phyloP scores from a whole-genome alignment of 257 asterid species.

The Henckelia pumila region DNA sequence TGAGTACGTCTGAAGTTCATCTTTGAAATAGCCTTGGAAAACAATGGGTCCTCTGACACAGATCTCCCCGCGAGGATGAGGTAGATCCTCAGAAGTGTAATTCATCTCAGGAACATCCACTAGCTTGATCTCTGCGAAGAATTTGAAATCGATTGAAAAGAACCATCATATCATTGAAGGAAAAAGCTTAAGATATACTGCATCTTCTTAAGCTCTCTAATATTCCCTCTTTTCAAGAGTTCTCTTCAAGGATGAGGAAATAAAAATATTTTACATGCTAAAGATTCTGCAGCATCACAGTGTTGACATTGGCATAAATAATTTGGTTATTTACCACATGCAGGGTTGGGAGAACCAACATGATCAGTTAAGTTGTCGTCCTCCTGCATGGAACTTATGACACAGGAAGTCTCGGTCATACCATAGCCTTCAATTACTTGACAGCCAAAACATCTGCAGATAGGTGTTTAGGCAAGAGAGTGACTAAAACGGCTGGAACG shows the following conservation, averaged over 20 bases:
- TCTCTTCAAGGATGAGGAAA: not conserved
- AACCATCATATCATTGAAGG: slow-evolving; percentile 3
- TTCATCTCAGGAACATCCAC: slow-evolving; percentile 98
- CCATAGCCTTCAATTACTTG: slow-evolving; percentile 88
- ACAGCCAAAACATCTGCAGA: slow-evolving; percentile 85
- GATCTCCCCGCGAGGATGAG: slow-evolving; percentile 97
- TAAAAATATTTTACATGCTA: too few species aligned
- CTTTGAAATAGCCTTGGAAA: slow-evolving; percentile 89
- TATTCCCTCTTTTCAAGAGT: slow-evolving; percentile 9
- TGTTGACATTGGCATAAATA: not conserved
- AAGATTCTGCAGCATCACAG: not conserved
- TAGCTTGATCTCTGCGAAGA: slow-evolving; percentile 71
- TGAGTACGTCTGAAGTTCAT: slow-evolving; percentile 75
- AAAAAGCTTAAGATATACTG: not conserved
- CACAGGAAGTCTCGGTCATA: slow-evolving; percentile 97
- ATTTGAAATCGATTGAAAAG: slow-evolving; percentile 16
- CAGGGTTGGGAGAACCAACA: slow-evolving; percentile 92
- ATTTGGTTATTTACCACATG: slow-evolving; percentile 68
- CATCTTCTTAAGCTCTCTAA: not conserved
- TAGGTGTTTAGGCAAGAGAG: slow-evolving; percentile 21
- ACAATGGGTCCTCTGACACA: slow-evolving; percentile 89
- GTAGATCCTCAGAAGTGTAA: slow-evolving; percentile 88
- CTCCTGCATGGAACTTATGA: slow-evolving; percentile 75
- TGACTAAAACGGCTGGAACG: slow-evolving; percentile 15
- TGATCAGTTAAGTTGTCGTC: slow-evolving; percentile 72